Conservation (phyloP, 768 basidiomycete species). For the Hebeloma cylindrosporum region DNA sequence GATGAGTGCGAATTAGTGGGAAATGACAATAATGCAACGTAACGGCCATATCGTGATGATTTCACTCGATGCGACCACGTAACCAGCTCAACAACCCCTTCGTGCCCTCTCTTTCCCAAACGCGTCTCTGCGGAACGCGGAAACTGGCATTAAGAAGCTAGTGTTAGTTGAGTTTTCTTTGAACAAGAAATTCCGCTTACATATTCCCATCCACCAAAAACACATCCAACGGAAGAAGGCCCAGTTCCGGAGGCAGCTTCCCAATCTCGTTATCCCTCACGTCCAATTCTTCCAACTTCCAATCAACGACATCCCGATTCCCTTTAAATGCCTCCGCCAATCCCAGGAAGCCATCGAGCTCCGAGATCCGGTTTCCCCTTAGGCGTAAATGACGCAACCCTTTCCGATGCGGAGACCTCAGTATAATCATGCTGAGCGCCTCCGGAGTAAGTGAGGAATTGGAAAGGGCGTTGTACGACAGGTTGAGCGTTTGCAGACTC, state of each 20-base stretch:
- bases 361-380: conserved; percentile 64
- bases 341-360: conserved; percentile 60
- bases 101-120: conserved; percentile 88
- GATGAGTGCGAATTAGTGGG: not conserved
- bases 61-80: conserved; percentile 65
- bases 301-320: conserved; percentile 58
- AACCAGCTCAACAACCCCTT: conserved; percentile 81
- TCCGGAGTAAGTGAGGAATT: conserved; percentile 50
- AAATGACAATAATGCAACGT: too few species aligned
- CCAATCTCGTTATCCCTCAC: conserved; percentile 79
- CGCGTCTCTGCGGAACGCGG: conserved; percentile 74
- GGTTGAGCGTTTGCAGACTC: conserved; percentile 61
- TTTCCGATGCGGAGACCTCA: conserved; percentile 44
- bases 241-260: conserved; percentile 67
- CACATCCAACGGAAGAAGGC: conserved; percentile 74
- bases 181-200: conserved; percentile 44
- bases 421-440: conserved; percentile 49
- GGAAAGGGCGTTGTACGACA: conserved; percentile 74
- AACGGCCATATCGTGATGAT: not conserved
- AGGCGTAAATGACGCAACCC: conserved; percentile 68
- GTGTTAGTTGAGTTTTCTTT: not conserved
- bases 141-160: conserved; percentile 47
- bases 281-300: conserved; percentile 83
- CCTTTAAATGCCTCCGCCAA: conserved; percentile 67
- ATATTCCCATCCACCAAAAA: conserved; percentile 83